Evolutionary conservation across 2,329 filamentous ascomycete species (phyloP).

Genomic region (Exophiala sp.): DNA sequence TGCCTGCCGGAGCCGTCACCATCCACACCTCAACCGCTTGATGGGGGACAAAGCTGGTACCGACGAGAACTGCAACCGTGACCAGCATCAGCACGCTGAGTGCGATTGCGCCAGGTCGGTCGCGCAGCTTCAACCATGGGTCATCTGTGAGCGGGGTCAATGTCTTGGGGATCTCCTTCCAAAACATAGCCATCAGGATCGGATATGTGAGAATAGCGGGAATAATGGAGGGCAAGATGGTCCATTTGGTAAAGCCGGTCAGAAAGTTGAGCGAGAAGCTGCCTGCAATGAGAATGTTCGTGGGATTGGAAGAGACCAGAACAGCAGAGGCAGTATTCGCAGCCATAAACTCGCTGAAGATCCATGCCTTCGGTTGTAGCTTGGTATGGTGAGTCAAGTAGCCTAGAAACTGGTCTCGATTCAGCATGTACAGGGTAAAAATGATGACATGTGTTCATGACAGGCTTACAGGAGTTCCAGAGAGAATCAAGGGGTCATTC

Average conservation of each 20-base stretch:
- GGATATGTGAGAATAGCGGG: slow-evolving; percentile 27
- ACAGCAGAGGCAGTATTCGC: slow-evolving; percentile 63
- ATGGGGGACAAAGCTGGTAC: slow-evolving; percentile 28
- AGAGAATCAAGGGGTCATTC: slow-evolving; percentile 28
- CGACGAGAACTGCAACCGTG: slow-evolving; percentile 28
- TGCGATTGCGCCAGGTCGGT: slow-evolving; percentile 24
- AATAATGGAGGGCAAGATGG: slow-evolving; percentile 27
- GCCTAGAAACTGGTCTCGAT: slow-evolving; percentile 20
- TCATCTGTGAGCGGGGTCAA: slow-evolving; percentile 25
- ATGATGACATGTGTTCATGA: neutral
- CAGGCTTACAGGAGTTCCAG: slow-evolving; percentile 22
- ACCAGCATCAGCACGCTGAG: slow-evolving; percentile 27
- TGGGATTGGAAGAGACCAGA: slow-evolving; percentile 70
- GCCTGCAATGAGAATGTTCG: slow-evolving; percentile 34
- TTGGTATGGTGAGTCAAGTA: slow-evolving; percentile 27
- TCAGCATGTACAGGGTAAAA: neutral
- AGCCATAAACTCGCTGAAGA: slow-evolving; percentile 30
- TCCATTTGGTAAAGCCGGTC: slow-evolving; percentile 29
- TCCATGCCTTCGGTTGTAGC: slow-evolving; percentile 26
- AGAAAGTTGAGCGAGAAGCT: slow-evolving; percentile 28
- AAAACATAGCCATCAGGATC: slow-evolving; percentile 27
- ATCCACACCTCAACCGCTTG: slow-evolving; percentile 28
- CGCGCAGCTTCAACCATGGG: slow-evolving; percentile 28
- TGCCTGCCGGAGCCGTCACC: slow-evolving; percentile 27
- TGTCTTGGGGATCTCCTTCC: slow-evolving; percentile 27